These are phyloP conservation scores for Rhodomyrtus tomentosa DNA, from an alignment of 345 rosid species.

Conservation along the genomic window DNA sequence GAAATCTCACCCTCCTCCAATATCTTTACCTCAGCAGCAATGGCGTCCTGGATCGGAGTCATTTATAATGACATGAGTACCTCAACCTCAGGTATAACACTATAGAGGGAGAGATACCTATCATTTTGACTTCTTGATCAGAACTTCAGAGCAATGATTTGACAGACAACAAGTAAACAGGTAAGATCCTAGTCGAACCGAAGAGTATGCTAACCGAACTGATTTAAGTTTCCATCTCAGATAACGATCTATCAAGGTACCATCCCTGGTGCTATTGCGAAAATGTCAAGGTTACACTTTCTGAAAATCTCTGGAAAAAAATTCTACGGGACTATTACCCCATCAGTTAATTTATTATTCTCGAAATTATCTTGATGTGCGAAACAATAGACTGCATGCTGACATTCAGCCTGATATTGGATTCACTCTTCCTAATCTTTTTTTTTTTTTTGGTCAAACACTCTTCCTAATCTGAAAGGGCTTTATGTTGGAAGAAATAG, in stretches of 20 bases:
- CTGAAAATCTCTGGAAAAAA: too few species aligned
- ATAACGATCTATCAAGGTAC: too few species aligned
- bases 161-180: background rate
- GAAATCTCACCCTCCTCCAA: constrained; percentile 12
- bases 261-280: too few species aligned
- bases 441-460: too few species aligned
- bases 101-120: background rate
- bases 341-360: too few species aligned
- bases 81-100: background rate
- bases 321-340: too few species aligned
- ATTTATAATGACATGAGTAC: background rate
- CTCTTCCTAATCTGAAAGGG: background rate
- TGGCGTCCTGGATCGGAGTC: background rate
- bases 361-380: too few species aligned
- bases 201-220: background rate
- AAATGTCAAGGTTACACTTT: too few species aligned
- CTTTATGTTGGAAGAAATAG: background rate
- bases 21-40: background rate
- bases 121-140: background rate
- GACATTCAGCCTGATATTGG: too few species aligned
- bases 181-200: background rate
- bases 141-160: background rate
- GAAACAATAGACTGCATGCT: too few species aligned
- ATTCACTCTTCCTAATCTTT: too few species aligned
- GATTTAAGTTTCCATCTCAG: background rate